Percentiles rank a stretch among this genome's conserved stretches.
phyloP scores from a whole-genome alignment of 306 rosid species.

The Malus orientalis region DNA sequence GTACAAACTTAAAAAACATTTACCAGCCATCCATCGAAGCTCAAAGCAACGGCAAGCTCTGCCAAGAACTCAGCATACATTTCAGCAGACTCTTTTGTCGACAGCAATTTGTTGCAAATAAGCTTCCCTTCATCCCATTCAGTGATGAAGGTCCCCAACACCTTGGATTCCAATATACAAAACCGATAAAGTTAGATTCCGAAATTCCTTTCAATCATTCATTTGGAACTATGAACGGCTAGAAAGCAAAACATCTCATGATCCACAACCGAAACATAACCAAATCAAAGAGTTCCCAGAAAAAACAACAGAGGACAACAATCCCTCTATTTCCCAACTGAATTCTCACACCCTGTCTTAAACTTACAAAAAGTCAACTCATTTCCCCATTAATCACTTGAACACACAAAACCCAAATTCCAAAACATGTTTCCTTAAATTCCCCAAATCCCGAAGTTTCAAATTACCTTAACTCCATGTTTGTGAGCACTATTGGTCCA shows the following conservation, averaged over 20 bases:
- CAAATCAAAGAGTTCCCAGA: not conserved
- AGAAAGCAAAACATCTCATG: not conserved
- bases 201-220: not conserved
- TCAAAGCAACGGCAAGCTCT: conserved; percentile 71
- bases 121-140: conserved; percentile 75
- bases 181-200: conserved; percentile 5
- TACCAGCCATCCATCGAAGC: conserved; percentile 99
- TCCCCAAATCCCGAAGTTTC: not conserved
- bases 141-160: conserved; percentile 81
- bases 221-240: not conserved
- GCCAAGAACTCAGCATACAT: conserved; percentile 71
- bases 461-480: conserved; percentile 83
- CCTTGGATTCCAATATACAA: conserved; percentile 35
- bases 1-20: conserved; percentile 13
- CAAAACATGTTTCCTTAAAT: not conserved
- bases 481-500: conserved; percentile 78
- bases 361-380: not conserved
- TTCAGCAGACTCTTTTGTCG: conserved; percentile 63
- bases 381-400: not conserved
- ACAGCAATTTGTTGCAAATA: conserved; percentile 43
- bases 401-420: not conserved
- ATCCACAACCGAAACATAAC: not conserved
- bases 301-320: not conserved
- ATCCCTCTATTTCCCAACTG: not conserved
- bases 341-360: not conserved